phyloP scores from a whole-genome alignment of 192 early-diverging fungal species.

The Umbelopsis sp. region DNA sequence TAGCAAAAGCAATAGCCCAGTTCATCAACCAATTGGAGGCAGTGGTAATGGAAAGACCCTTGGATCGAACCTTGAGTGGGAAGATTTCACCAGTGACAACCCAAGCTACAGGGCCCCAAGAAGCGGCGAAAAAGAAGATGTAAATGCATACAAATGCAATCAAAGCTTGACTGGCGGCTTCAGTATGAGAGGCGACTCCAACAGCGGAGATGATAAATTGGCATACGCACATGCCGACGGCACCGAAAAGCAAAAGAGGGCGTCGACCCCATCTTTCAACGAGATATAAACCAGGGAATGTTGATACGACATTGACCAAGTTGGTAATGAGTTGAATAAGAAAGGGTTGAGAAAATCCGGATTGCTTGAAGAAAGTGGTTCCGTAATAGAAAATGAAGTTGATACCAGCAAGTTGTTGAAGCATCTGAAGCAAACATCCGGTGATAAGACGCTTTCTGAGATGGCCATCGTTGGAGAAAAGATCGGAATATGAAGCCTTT shows the following conservation, averaged over 20 bases:
- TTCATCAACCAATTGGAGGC: conserved; percentile 80
- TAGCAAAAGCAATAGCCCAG: conserved; percentile 60
- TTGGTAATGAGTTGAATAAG: conserved; percentile 17
- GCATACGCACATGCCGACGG: conserved; percentile 58
- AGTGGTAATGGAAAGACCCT: conserved; percentile 68
- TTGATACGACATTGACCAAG: conserved; percentile 74
- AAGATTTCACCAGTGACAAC: conserved; percentile 57
- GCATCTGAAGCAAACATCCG: conserved; percentile 17
- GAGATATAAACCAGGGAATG: conserved; percentile 72
- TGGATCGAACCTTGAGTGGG: conserved; percentile 71
- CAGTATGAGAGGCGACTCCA: conserved; percentile 40
- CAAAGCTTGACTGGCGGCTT: conserved; percentile 48
- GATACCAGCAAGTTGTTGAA: conserved; percentile 25
- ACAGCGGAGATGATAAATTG: conserved; percentile 59
- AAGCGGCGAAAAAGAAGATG: conserved; percentile 72
- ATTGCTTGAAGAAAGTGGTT: conserved; percentile 10
- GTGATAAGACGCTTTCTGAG: conserved; percentile 9
- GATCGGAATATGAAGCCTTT: conserved; percentile 1
- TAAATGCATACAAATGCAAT: conserved; percentile 73
- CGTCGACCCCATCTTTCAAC: conserved; percentile 76
- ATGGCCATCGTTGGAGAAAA: conserved; percentile 13
- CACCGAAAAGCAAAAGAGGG: conserved; percentile 69
- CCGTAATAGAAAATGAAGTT: conserved; percentile 25
- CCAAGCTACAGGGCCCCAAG: conserved; percentile 90
- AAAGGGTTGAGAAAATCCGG: conserved; percentile 22